Base-by-base conservation (phyloP, 305 asterid genomes). In the Fraxinus greggii region DNA sequence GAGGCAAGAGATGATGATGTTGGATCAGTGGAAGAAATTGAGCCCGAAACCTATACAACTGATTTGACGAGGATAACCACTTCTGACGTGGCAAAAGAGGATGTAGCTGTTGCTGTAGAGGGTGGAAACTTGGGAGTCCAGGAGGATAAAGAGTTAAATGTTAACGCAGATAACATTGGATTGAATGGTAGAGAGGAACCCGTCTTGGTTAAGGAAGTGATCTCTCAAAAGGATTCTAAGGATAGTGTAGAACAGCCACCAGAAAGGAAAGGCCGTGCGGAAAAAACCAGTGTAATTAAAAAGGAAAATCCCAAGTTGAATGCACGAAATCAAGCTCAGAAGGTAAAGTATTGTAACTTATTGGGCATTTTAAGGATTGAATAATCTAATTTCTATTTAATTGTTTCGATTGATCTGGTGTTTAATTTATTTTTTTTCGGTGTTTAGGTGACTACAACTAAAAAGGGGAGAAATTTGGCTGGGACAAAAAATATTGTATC, bases 401-500 rank as follows among this genome's bases (percentile, higher is more conserved):
- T 17, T 51, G 28, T 70, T 19, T 36, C 63, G 73, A 28, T 80
- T 65, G 67, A 38, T 59, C 72, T 82, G 28, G 15, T 81, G 63
- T 75, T 24, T 69, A 86, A 29, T 17, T 76, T 48, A 7, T 45
- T n/a, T 78, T 51, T 79, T 85, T 67, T 7, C 78, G 82, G 56
- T 86, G 65, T 80, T 63, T 83, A 95, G 99, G 91, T 78, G 76
- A 85, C 90, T 83, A 89, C 92, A 17, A 79, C 77, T 17, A 85
- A 83, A 75, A 91, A 85, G 83, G 94, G 88, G 83, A 85, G 82
- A 84, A 83, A 45, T 45, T 33, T 79, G 38, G 59, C 82, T 15
- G 85, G 42, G 45, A 79, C 86, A 4, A 91, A 86, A 89, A 91
- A 88, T 89, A 83, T 79, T 4, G 84, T 79, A 36, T 82, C 94